Conservation (phyloP, 345 rosid species). For the Physaria fendleri region DNA sequence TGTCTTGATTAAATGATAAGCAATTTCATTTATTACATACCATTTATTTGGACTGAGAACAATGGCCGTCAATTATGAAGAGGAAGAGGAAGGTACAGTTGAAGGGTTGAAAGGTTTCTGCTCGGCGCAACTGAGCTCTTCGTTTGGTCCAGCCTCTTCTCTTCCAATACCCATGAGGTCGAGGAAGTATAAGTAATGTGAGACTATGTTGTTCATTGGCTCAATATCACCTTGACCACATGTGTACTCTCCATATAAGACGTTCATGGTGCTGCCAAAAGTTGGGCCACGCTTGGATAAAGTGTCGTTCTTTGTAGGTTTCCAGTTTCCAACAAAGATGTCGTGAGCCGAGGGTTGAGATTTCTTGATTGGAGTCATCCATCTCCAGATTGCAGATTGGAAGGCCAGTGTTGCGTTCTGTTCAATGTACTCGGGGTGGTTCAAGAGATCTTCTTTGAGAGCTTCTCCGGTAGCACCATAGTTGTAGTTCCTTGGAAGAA, state of each 20-base stretch:
- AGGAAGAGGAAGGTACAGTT: conserved; percentile 27
- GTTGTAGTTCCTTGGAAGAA: conserved; percentile 60
- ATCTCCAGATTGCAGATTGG: too few relatives aligned
- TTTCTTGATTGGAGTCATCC: too few relatives aligned
- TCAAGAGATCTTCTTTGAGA: conserved; percentile 52
- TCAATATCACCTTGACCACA: conserved; percentile 77
- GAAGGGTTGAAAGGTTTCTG: conserved; percentile 72
- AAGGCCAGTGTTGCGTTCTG: too few relatives aligned
- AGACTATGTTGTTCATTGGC: conserved; percentile 64
- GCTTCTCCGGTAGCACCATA: conserved; percentile 64
- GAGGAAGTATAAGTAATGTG: conserved; percentile 75
- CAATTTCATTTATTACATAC: too few relatives aligned
- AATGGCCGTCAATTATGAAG: too few relatives aligned
- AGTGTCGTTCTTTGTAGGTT: conserved; percentile 78
- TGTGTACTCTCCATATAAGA: conserved; percentile 56
- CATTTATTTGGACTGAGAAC: too few relatives aligned
- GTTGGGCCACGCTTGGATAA: conserved; percentile 54
- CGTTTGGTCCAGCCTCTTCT: conserved; percentile 70
- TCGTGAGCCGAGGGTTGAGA: too few relatives aligned
- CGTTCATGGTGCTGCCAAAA: conserved; percentile 67
- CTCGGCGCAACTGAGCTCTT: conserved; percentile 57
- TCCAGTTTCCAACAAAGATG: conserved; percentile 63
- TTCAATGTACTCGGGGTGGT: too few relatives aligned
- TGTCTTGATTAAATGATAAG: too few relatives aligned
- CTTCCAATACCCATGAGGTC: conserved; percentile 78